phyloP scores from a whole-genome alignment of 345 rosid species.

The Salix exigua region DNA sequence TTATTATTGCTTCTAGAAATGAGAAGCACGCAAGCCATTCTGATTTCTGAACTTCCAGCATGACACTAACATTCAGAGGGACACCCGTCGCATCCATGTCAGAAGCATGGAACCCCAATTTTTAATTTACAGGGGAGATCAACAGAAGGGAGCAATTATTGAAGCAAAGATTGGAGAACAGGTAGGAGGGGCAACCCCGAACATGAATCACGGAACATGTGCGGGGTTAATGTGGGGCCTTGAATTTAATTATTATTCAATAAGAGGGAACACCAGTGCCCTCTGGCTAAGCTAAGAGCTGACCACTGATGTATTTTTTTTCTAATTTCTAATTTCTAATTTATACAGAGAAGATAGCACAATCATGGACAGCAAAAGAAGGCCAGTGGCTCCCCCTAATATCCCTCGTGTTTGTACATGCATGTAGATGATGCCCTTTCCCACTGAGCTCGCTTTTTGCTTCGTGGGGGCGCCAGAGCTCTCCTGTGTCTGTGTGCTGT shows the following conservation, averaged over 20 bases:
- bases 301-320: neutral
- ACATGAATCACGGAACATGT: slow-evolving; percentile 2
- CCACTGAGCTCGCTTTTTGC: neutral
- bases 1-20: neutral
- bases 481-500: neutral
- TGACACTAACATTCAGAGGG: neutral
- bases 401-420: neutral
- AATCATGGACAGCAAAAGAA: slow-evolving; percentile 6
- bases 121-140: neutral
- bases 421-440: neutral
- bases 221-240: neutral
- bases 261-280: neutral
- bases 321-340: too few species aligned
- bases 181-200: neutral
- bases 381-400: slow-evolving; percentile 1
- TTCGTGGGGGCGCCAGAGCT: slow-evolving; percentile 1
- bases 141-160: neutral
- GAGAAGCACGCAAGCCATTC: neutral
- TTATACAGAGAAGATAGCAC: neutral
- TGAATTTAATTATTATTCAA: neutral
- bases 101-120: neutral
- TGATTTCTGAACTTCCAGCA: neutral
- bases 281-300: neutral
- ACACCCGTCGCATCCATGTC: too few species aligned
- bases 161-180: neutral